A percentile compares a stretch with the other conserved stretches of the same genome.
Conservation (phyloP, 768 basidiomycete species). For the Lepiota venenata region DNA sequence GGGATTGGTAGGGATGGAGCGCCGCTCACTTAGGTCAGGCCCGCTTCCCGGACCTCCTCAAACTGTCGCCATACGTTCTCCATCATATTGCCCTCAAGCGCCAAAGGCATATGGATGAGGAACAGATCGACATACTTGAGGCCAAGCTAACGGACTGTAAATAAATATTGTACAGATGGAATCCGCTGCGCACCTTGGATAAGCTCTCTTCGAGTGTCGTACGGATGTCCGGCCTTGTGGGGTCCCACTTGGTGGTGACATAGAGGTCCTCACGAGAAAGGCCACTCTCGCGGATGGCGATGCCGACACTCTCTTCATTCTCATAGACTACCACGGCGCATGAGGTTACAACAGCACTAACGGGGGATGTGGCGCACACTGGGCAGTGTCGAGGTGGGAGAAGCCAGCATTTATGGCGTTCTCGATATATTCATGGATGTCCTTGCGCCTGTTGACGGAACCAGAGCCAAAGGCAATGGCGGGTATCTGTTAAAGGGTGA, state of each 20-base stretch:
- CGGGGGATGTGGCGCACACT: constrained; percentile 30
- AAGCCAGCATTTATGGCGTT: constrained; percentile 61
- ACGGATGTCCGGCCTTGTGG: constrained; percentile 34
- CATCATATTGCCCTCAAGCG: constrained; percentile 28
- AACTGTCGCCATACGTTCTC: constrained; percentile 51
- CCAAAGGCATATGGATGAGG: constrained; percentile 56
- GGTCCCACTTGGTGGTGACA: constrained; percentile 56
- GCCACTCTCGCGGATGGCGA: constrained; percentile 33
- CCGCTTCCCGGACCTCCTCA: constrained; percentile 47
- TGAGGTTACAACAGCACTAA: background rate
- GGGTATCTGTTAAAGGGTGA: constrained; percentile 42
- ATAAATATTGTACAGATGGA: background rate
- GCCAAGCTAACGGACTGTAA: constrained; percentile 42
- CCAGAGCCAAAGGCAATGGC: constrained; percentile 63
- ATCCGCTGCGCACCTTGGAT: constrained; percentile 35
- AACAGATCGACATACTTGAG: constrained; percentile 65
- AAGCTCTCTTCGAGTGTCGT: constrained; percentile 46
- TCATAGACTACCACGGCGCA: constrained; percentile 28
- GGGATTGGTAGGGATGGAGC: too few relatives aligned
- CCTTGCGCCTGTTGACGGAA: constrained; percentile 37
- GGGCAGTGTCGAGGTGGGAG: constrained; percentile 61
- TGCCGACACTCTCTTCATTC: constrained; percentile 31
- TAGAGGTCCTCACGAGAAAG: constrained; percentile 41
- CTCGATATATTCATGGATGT: constrained; percentile 50
- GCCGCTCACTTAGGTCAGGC: constrained; percentile 36